phyloP scores from a whole-genome alignment of 2,329 filamentous ascomycete species.

The Exophiala mesophila region DNA sequence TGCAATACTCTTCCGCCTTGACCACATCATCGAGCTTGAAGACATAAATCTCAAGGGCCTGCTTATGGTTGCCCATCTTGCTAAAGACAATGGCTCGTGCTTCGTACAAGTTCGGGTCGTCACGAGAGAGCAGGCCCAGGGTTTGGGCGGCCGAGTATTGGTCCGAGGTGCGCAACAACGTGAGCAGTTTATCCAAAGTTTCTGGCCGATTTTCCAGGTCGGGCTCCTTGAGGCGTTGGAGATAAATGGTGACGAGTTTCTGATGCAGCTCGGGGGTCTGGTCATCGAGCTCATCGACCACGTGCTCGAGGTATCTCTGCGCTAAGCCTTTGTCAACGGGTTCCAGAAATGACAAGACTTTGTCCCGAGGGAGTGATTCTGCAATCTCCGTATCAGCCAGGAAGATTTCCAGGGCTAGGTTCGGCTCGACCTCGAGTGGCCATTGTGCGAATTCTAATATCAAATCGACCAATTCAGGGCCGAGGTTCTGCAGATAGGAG shows the following conservation, averaged over 20 bases:
- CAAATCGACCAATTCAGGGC: conserved; percentile 81
- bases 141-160: conserved; percentile 78
- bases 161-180: conserved; percentile 68
- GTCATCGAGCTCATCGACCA: conserved; percentile 83
- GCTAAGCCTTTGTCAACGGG: conserved; percentile 67
- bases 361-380: conserved; percentile 75
- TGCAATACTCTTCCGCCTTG: conserved; percentile 96
- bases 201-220: conserved; percentile 49
- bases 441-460: conserved; percentile 89
- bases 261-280: conserved; percentile 83
- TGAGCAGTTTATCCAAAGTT: conserved; percentile 63
- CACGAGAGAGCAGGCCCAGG: conserved; percentile 69
- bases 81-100: conserved; percentile 84
- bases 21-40: conserved; percentile 82
- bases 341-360: conserved; percentile 69
- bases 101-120: conserved; percentile 83
- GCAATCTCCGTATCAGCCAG: conserved; percentile 90
- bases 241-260: conserved; percentile 67
- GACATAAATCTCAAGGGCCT: conserved; percentile 95
- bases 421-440: conserved; percentile 69
- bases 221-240: conserved; percentile 47
- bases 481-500: conserved; percentile 81
- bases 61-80: conserved; percentile 92
- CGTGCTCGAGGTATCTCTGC: conserved; percentile 79
- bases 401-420: conserved; percentile 87